Percentiles rank a stretch among this genome's conserved stretches.
Conservation (phyloP, 1,139 yeast species). For the Torulaspora pretoriensis region DNA sequence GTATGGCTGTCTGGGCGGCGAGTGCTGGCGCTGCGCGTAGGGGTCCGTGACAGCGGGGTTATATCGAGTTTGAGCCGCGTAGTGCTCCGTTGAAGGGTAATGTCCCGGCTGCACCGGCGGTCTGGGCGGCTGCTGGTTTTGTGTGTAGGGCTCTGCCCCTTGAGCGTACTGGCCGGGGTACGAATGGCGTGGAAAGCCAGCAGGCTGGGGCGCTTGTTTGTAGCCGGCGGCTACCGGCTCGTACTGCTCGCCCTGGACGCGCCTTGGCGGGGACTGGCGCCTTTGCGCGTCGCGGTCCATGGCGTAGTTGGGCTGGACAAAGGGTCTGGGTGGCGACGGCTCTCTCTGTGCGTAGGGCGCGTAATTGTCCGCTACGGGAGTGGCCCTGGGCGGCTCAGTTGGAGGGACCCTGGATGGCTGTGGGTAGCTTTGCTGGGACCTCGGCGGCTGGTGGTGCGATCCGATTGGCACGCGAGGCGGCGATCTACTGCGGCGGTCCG, state of each 20-base stretch:
- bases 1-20: too few species aligned
- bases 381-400: background rate
- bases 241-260: too few species aligned
- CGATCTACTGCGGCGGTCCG: background rate
- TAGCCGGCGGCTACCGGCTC: too few species aligned
- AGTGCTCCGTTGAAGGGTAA: background rate
- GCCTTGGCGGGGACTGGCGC: conserved; percentile 1
- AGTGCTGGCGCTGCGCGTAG: background rate
- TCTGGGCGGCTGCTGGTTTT: background rate
- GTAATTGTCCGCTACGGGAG: too few species aligned
- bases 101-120: too few species aligned
- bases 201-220: background rate
- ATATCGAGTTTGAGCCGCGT: background rate
- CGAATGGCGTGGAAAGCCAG: too few species aligned
- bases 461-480: background rate
- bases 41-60: background rate
- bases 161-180: too few species aligned
- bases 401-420: background rate
- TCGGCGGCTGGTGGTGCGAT: too few species aligned
- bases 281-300: background rate
- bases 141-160: background rate
- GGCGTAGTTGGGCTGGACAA: background rate
- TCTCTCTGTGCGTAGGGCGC: background rate
- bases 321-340: background rate
- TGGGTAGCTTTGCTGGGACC: too few species aligned